Percentiles rank a stretch among this genome's conserved stretches.
phyloP scores from a whole-genome alignment of 768 basidiomycete genomes.

The Dictyophora rubrovolvata region DNA sequence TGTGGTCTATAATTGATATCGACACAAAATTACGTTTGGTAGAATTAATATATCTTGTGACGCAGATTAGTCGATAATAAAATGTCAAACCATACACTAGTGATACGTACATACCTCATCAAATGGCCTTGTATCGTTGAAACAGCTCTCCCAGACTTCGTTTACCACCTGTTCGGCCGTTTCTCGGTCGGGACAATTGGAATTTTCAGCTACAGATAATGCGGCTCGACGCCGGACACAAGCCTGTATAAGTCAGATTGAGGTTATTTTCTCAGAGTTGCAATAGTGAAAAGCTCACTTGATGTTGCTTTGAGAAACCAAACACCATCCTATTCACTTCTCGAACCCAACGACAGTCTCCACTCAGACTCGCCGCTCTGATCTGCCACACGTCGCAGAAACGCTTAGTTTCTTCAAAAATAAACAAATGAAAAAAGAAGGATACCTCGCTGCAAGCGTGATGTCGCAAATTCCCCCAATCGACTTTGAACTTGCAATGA shows the following conservation, averaged over 20 bases:
- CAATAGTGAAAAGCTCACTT: slow-evolving; percentile 39
- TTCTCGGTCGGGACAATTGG: slow-evolving; percentile 62
- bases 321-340: slow-evolving; percentile 72
- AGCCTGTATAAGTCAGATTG: slow-evolving; percentile 34
- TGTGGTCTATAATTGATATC: too few species aligned
- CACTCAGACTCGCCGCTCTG: slow-evolving; percentile 86
- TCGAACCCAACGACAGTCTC: slow-evolving; percentile 81
- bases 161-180: slow-evolving; percentile 86
- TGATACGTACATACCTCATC: slow-evolving; percentile 61
- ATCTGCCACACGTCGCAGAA: slow-evolving; percentile 44
- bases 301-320: slow-evolving; percentile 87
- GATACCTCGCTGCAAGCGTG: slow-evolving; percentile 95
- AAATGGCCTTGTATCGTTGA: slow-evolving; percentile 90
- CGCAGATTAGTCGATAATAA: slow-evolving; percentile 11
- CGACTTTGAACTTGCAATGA: slow-evolving; percentile 87
- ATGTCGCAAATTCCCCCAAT: slow-evolving; percentile 84
- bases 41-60: slow-evolving; percentile 14
- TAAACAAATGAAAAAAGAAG: background rate
- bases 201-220: slow-evolving; percentile 71
- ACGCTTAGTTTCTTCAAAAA: background rate
- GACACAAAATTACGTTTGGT: too few species aligned
- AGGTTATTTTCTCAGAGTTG: slow-evolving; percentile 1
- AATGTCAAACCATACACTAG: background rate
- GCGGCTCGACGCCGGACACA: slow-evolving; percentile 87
- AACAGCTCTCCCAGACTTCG: slow-evolving; percentile 96